Percentiles rank a stretch among this genome's conserved stretches.
Conservation (phyloP, 495 filamentous ascomycete species). For the Podospora australis region DNA sequence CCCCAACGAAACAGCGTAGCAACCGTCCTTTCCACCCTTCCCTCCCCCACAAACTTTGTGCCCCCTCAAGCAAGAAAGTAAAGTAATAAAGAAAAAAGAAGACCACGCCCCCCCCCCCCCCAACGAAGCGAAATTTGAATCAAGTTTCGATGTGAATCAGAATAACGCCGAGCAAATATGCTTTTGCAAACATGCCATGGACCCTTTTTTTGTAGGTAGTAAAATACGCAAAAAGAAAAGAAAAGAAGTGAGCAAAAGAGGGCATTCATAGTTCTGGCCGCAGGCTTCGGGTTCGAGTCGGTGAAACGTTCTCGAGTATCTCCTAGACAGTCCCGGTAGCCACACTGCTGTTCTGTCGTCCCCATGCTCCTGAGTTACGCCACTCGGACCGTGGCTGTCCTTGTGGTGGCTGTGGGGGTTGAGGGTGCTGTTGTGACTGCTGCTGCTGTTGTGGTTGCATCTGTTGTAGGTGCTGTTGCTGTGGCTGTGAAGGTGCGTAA, state of each 20-base stretch:
- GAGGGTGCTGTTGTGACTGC: slow-evolving; percentile 15
- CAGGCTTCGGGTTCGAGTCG: too few relatives aligned
- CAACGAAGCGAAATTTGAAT: not conserved
- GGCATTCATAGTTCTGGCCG: not conserved
- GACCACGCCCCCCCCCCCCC: not conserved
- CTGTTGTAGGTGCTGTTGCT: slow-evolving; percentile 1
- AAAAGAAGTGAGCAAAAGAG: not conserved
- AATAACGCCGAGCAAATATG: slow-evolving; percentile 16
- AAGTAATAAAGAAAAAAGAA: not conserved
- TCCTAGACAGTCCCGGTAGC: slow-evolving; percentile 27
- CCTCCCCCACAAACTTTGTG: too few relatives aligned
- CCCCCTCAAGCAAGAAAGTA: too few relatives aligned
- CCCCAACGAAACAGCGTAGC: too few relatives aligned
- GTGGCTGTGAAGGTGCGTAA: not conserved
- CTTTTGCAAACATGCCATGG: slow-evolving; percentile 6
- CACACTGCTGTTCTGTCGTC: slow-evolving; percentile 32
- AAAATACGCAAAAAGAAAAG: not conserved
- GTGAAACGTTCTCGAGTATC: too few relatives aligned
- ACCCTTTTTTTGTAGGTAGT: not conserved
- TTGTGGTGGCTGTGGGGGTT: not conserved
- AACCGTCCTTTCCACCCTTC: not conserved
- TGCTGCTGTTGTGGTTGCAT: not conserved
- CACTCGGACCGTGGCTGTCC: slow-evolving; percentile 31
- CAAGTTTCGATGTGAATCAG: not conserved
- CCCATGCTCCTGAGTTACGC: slow-evolving; percentile 50